Evolutionary conservation across 768 basidiomycete genomes (phyloP).

Genomic region (Phanerochaete sordida): DNA sequence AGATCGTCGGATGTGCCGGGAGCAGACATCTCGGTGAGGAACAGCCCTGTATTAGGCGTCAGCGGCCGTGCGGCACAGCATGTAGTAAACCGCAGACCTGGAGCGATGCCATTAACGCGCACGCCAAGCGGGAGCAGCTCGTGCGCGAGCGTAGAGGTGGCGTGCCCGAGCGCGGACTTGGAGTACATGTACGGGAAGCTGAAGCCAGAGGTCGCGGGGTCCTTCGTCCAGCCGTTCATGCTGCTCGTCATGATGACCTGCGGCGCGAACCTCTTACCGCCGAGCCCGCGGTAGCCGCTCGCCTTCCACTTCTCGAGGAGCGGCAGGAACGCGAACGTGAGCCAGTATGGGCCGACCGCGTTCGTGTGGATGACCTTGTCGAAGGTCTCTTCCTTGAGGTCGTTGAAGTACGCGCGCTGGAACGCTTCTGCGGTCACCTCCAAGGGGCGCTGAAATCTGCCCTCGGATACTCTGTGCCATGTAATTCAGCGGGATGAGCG

Average conservation of each 20-base stretch:
- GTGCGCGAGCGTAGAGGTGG: slow-evolving; percentile 43
- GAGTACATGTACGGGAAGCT: slow-evolving; percentile 46
- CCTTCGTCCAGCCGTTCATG: slow-evolving; percentile 52
- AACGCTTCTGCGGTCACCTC: slow-evolving; percentile 34
- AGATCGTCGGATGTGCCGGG: slow-evolving; percentile 25
- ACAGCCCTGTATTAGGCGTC: slow-evolving; percentile 23
- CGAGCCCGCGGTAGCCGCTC: slow-evolving; percentile 20
- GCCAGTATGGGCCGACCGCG: slow-evolving; percentile 48
- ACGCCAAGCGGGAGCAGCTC: slow-evolving; percentile 45
- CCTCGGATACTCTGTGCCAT: slow-evolving; percentile 20
- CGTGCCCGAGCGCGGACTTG: slow-evolving; percentile 46
- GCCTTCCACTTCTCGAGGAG: slow-evolving; percentile 46
- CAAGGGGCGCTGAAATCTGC: slow-evolving; percentile 26
- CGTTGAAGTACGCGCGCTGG: slow-evolving; percentile 36
- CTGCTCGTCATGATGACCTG: slow-evolving; percentile 49
- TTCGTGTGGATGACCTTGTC: slow-evolving; percentile 36
- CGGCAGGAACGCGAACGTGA: slow-evolving; percentile 54
- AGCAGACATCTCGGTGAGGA: slow-evolving; percentile 29
- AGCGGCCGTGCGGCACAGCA: too few species aligned
- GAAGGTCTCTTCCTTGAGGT: slow-evolving; percentile 36
- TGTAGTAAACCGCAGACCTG: too few species aligned
- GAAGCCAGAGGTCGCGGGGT: slow-evolving; percentile 36
- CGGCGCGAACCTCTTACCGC: slow-evolving; percentile 36
- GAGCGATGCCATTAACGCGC: slow-evolving; percentile 46
- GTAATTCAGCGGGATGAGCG: too few species aligned